Evolutionary conservation across 257 asterid genomes (phyloP).

Genomic region (Echites panduratus): DNA sequence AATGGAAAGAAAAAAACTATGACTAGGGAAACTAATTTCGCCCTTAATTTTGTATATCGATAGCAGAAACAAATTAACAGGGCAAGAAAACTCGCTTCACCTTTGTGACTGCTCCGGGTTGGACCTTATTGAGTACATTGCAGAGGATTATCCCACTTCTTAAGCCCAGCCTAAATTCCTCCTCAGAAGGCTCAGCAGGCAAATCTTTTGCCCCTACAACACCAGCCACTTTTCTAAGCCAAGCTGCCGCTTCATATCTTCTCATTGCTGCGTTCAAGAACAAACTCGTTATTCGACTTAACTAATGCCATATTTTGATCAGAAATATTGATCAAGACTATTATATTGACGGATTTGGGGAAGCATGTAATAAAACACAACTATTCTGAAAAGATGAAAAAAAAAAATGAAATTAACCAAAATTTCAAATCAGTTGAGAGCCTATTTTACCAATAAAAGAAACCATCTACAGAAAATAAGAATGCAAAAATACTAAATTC

Average conservation of each 20-base stretch:
- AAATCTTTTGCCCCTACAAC: conserved; percentile 84
- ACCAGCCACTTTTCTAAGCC: conserved; percentile 84
- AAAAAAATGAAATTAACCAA: neutral
- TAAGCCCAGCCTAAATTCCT: conserved; percentile 81
- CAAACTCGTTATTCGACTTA: conserved; percentile 11
- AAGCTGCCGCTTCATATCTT: conserved; percentile 84
- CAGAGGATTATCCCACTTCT: conserved; percentile 95
- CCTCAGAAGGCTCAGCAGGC: conserved; percentile 98
- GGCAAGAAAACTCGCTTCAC: conserved; percentile 21
- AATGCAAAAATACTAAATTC: neutral
- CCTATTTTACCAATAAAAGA: neutral
- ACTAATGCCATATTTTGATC: neutral
- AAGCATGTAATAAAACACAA: neutral
- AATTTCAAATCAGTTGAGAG: neutral
- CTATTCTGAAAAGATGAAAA: neutral
- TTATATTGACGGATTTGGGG: neutral
- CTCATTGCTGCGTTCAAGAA: conserved; percentile 49
- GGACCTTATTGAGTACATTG: conserved; percentile 76
- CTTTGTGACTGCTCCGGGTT: conserved; percentile 86
- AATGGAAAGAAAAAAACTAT: neutral
- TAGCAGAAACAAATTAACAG: neutral
- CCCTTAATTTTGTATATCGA: neutral
- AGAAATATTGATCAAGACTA: neutral
- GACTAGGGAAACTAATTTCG: conserved; percentile 1
- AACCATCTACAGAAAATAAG: neutral